Conservation (phyloP, 441 rosid genomes). For the Lepidium campestre region DNA sequence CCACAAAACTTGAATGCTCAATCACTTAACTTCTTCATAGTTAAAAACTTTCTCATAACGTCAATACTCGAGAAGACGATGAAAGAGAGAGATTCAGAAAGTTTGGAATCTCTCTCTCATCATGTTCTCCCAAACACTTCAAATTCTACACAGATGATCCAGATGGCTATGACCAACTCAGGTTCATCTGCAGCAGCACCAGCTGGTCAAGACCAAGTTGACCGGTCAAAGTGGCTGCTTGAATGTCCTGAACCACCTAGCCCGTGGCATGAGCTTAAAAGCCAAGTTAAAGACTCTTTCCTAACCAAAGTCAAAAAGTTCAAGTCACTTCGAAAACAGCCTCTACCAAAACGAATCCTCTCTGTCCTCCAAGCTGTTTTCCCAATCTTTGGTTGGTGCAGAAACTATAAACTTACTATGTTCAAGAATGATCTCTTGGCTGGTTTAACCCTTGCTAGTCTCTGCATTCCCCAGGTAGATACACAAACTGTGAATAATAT, state of each 20-base stretch:
- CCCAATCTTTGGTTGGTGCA: constrained; percentile 68
- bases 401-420: constrained; percentile 43
- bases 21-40: constrained; percentile 5
- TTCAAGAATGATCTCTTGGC: constrained; percentile 79
- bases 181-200: constrained; percentile 15
- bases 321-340: constrained; percentile 33
- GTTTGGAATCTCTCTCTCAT: constrained; percentile 24
- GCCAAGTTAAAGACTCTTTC: constrained; percentile 34
- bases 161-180: constrained; percentile 33
- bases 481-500: background rate
- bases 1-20: constrained; percentile 27
- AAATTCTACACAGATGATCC: constrained; percentile 50
- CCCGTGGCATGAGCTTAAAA: constrained; percentile 43
- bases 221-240: constrained; percentile 59
- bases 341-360: constrained; percentile 27
- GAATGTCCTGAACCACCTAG: constrained; percentile 71
- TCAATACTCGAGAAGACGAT: background rate
- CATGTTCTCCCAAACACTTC: constrained; percentile 85
- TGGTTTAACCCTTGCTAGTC: constrained; percentile 93
- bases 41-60: background rate
- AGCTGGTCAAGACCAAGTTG: constrained; percentile 17
- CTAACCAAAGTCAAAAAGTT: constrained; percentile 29
- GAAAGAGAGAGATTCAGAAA: constrained; percentile 29
- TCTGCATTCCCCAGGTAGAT: constrained; percentile 87
- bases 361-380: constrained; percentile 41